Base-by-base conservation (phyloP, 257 asterid species). In the Solanum lignicaule region DNA sequence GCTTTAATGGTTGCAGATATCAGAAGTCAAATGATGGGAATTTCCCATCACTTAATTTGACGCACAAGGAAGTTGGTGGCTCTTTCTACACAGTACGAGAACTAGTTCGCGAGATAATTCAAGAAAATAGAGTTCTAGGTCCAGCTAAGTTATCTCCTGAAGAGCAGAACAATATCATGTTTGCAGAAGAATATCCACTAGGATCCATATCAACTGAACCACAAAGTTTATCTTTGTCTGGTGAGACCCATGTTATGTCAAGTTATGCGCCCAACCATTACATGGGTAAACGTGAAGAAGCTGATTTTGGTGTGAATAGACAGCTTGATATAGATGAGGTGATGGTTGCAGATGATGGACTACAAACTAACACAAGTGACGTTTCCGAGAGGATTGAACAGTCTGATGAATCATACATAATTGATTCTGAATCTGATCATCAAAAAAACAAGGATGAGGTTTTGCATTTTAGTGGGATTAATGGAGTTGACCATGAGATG, bases 41-140 rank as follows among this genome's bases (percentile, higher is more conserved):
- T 88, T 96, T 96, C 29, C 99, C 99, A 3, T 95, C 97, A 23
- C 94, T 96, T 90, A 96, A 92, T 91, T 94, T 96, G 88, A 89
- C 99, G 62, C 99, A 96, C 92, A 95, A 94, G 88, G 98, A 96
- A 93, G 99, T 96, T 87, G 99, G 98, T 79, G 98, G 99, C 86
- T 96, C 99, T 41, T 96, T 94, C 93, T 96, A 96, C 89, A 95
- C 93, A 5, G 98, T 96, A 33, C 92, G 99, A 78, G 98, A 96
- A 91, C 91, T 94, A 88, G 97, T 96, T 86, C 90, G 99, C 69
- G 99, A 96, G 90, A 92, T 96, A 48, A 96, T 96, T 90, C 99
- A 96, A 88, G 99, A 96, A 88, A 96, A 96, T 89, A 93, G 93
- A 92, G 96, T 95, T 73, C 90, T 95, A 88, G 98, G 96, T 89